Evolutionary conservation across 805 yeast species (phyloP), one percentile per base, ranked within the genome.

Genomic region (Ogataea populi-albae): DNA sequence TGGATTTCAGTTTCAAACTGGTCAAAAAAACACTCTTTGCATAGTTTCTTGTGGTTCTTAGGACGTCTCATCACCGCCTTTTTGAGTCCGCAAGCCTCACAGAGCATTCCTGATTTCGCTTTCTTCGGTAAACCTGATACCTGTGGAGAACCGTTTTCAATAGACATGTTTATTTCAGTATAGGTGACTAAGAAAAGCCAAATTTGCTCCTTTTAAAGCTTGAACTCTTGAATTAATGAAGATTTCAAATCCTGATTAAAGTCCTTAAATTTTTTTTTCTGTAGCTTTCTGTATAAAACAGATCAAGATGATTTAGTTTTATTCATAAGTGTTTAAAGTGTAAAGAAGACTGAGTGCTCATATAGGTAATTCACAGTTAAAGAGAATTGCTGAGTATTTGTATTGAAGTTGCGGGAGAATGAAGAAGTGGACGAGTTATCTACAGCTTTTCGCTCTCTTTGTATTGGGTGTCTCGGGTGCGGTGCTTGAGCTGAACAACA

Each of bases 1-100:
- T 93, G 98, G 45, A 93, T 85, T 57, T 93, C 99, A 0, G 94
- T 85, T 63, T 93, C 99, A 61, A 93, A 93, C 3, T 88, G 94
- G 41, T 76, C 71, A 57, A 71, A 91, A 59, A 93, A 93, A 61
- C 99, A 93, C 40, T 75, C 78, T 54, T 88, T 89, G 62, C 99
- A 93, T 11, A 93, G 69, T 54, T 85, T 87, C 61, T 84, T 91
- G 27, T 86, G 71, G 47, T 89, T 93, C 57, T 94, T 91, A 7
- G 99, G 99, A 44, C 98, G 72, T 52, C 80, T 84, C 69, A 93
- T 73, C 15, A 84, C 84, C 0, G 98, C 96, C 53, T 86, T 85
- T 36, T 91, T 72, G 22, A 73, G 69, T 47, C 77, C 81, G 56
- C 98, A 91, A 6, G 86, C 70, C 62, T 89, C 95, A 64, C 98